Percentiles rank a stretch among this genome's conserved stretches.
Conservation (phyloP, 805 yeast species). For the Teunomyces atbi region DNA sequence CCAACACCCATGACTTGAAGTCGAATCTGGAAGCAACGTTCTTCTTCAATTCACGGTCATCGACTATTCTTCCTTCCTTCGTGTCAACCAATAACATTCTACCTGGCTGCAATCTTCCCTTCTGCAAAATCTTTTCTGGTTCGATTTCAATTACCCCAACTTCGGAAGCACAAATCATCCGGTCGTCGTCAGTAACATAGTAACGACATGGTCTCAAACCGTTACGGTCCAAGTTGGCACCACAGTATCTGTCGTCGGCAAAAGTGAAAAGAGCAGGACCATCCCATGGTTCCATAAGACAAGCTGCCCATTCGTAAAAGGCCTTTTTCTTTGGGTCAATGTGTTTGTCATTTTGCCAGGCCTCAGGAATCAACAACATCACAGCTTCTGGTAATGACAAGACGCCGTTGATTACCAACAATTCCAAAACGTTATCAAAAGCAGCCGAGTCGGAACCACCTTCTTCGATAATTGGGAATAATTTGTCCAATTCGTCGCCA, state of each 20-base stretch:
- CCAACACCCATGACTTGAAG: constrained; percentile 89
- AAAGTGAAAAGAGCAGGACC: constrained; percentile 97
- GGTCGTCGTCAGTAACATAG: constrained; percentile 90
- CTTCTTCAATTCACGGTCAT: constrained; percentile 82
- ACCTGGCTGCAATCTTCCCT: constrained; percentile 96
- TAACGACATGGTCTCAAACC: constrained; percentile 98
- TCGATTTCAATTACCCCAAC: constrained; percentile 95
- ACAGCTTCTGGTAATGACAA: constrained; percentile 94
- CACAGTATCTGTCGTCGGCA: constrained; percentile 97
- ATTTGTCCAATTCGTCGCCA: constrained; percentile 86
- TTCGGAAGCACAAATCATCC: constrained; percentile 97
- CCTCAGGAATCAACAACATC: constrained; percentile 96
- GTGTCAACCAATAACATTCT: constrained; percentile 95
- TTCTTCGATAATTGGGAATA: constrained; percentile 95
- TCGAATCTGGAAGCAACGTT: constrained; percentile 80
- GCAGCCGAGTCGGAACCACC: constrained; percentile 99
- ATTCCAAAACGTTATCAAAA: constrained; percentile 90
- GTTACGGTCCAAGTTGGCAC: constrained; percentile 96
- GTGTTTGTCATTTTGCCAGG: constrained; percentile 85
- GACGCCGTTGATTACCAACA: constrained; percentile 88
- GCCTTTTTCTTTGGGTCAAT: constrained; percentile 94
- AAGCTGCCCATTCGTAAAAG: constrained; percentile 98
- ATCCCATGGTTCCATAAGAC: constrained; percentile 99
- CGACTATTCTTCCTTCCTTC: constrained; percentile 87
- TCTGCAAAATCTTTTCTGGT: constrained; percentile 75